phyloP scores from a whole-genome alignment of 2,329 filamentous ascomycete species.

The Aspergillus thermomutatus region DNA sequence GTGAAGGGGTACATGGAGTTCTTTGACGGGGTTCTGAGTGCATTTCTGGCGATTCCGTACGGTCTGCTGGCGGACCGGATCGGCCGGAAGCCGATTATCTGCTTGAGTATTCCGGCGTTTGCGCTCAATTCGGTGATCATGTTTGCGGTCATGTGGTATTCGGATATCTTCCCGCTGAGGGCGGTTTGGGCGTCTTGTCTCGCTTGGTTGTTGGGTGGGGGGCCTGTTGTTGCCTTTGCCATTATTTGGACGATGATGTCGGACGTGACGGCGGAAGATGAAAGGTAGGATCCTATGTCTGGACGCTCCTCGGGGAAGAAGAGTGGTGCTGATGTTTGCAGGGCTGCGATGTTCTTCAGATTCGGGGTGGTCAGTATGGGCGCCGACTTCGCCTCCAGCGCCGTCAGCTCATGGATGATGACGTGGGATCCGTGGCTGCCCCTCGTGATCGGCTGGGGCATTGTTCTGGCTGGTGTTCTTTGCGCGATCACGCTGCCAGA shows the following conservation, averaged over 20 bases:
- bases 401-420: conserved; percentile 41
- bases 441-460: conserved; percentile 32
- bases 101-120: conserved; percentile 42
- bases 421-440: conserved; percentile 39
- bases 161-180: conserved; percentile 42
- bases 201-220: conserved; percentile 47
- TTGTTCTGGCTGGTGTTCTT: conserved; percentile 31
- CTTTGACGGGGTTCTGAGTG: conserved; percentile 44
- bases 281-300: conserved; percentile 29
- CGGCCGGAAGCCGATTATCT: conserved; percentile 46
- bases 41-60: conserved; percentile 48
- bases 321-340: conserved; percentile 20
- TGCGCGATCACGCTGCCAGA: conserved; percentile 37
- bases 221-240: conserved; percentile 45
- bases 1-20: conserved; percentile 51
- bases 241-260: conserved; percentile 51
- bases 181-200: conserved; percentile 48
- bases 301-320: conserved; percentile 15
- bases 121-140: conserved; percentile 32
- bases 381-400: conserved; percentile 37
- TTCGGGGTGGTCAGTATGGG: conserved; percentile 39
- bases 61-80: conserved; percentile 48
- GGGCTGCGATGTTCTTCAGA: conserved; percentile 41
- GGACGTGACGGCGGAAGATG: conserved; percentile 47
- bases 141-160: conserved; percentile 36